These are phyloP conservation scores for Schizopora paradoxa DNA, from an alignment of 1,284 basidiomycete genomes.

Conservation along the genomic window DNA sequence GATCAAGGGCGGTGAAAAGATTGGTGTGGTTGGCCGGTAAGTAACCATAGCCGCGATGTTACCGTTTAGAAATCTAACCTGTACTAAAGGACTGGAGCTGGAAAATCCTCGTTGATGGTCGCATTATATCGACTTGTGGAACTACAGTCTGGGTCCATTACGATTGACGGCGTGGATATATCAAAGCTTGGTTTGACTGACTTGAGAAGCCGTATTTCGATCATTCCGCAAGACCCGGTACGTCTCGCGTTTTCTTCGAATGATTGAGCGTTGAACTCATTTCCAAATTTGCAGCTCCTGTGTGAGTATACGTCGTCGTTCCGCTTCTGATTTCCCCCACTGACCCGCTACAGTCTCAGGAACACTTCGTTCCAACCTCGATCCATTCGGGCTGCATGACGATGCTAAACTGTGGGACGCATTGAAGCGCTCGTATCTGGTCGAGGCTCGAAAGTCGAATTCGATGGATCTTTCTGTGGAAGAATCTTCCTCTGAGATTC, in stretches of 20 bases:
- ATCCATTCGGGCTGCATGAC: slow-evolving; percentile 71
- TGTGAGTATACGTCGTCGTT: slow-evolving; percentile 17
- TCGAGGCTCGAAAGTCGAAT: slow-evolving; percentile 38
- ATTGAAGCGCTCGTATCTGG: slow-evolving; percentile 71
- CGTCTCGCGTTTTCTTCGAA: slow-evolving; percentile 25
- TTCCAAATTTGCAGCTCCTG: slow-evolving; percentile 17
- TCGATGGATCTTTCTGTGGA: slow-evolving; percentile 19
- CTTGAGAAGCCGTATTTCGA: slow-evolving; percentile 62
- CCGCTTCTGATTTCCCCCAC: slow-evolving; percentile 10
- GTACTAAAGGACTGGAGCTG: slow-evolving; percentile 60
- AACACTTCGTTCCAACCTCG: slow-evolving; percentile 76
- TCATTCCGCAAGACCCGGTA: slow-evolving; percentile 90
- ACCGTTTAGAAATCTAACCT: not conserved
- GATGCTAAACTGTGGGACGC: slow-evolving; percentile 81
- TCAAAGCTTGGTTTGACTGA: slow-evolving; percentile 63
- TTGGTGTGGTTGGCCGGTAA: slow-evolving; percentile 74
- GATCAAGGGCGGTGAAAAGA: slow-evolving; percentile 76
- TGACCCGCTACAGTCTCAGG: slow-evolving; percentile 53
- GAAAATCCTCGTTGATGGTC: slow-evolving; percentile 63
- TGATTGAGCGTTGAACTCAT: slow-evolving; percentile 6
- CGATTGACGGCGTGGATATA: slow-evolving; percentile 63
- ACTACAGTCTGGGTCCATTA: slow-evolving; percentile 57
- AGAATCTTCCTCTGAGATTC: slow-evolving; percentile 31
- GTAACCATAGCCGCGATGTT: slow-evolving; percentile 13
- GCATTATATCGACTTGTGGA: slow-evolving; percentile 60